Conservation (phyloP, 345 rosid species). For the Salix caprea region DNA sequence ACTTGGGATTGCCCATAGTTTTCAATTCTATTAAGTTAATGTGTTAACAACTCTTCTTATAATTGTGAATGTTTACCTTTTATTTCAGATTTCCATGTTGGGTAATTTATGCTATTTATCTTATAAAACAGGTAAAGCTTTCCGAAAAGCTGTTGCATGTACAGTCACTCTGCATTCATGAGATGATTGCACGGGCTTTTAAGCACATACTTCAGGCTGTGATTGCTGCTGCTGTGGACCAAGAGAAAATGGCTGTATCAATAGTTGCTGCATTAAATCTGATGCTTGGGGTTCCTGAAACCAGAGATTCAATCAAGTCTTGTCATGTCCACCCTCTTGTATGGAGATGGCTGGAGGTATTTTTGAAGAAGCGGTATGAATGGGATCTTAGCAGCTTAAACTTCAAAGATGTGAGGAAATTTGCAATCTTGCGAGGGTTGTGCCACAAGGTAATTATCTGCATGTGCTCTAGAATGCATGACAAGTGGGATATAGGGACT, state of each 20-base stretch:
- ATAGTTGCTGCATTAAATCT: slow-evolving; percentile 84
- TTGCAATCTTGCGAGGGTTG: slow-evolving; percentile 83
- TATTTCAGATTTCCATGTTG: slow-evolving; percentile 2
- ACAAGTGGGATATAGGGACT: not conserved
- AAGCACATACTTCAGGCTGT: slow-evolving; percentile 89
- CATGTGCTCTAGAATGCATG: not conserved
- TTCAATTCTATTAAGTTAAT: not conserved
- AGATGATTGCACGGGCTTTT: slow-evolving; percentile 94
- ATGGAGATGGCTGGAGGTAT: slow-evolving; percentile 86
- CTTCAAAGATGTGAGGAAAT: slow-evolving; percentile 83
- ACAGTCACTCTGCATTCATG: slow-evolving; percentile 91
- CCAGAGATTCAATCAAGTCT: slow-evolving; percentile 37
- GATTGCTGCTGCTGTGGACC: slow-evolving; percentile 60
- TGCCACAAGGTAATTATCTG: slow-evolving; percentile 75
- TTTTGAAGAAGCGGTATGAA: slow-evolving; percentile 83
- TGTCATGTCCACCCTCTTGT: slow-evolving; percentile 60
- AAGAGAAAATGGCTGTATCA: slow-evolving; percentile 58
- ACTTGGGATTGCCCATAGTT: not conserved
- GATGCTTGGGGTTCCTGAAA: slow-evolving; percentile 83
- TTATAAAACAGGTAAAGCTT: slow-evolving; percentile 68
- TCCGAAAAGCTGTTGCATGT: slow-evolving; percentile 94
- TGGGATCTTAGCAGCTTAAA: slow-evolving; percentile 77
- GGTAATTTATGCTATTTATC: slow-evolving; percentile 20
- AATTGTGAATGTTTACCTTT: not conserved
- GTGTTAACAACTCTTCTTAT: not conserved